Evolutionary conservation across 2,329 filamentous ascomycete species (phyloP), one percentile per base, ranked within the genome.

Genomic region (Pseudogymnoascus sp.): DNA sequence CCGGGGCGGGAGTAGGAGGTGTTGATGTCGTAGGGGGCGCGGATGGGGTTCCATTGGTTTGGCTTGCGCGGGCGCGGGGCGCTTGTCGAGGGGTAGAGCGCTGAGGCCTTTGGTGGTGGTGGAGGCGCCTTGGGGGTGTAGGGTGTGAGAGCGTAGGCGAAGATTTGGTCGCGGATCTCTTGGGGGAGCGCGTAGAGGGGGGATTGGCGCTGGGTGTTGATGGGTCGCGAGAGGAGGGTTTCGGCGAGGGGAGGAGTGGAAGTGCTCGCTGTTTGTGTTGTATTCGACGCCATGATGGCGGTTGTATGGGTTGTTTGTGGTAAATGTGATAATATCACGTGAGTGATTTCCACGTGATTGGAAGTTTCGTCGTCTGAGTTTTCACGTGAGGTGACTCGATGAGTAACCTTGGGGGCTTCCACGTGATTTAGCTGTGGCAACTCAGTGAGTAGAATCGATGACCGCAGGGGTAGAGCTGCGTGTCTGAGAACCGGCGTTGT

Each of bases 11-110:
- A 57, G 50, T 57, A 57, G 28, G 50, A 2, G 1, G 28, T 57
- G 50, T 57, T 57, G 50, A 35, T 18, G 12, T 32, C 28, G 50
- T 57, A 57, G n/a, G 50, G 50, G 0, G 50, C 32, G 50, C 50
- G 50, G 50, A 57, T 57, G 8, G 50, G 50, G 50, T 57, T 57
- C 50, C 50, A 57, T 57, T 25, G 50, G 28, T 57, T 57, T n/a
- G n/a, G 28, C 18, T 57, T 57, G 28, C 28, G 50, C 12, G 50
- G 50, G 28, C 32, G 28, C 28, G 50, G 50, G 5, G 39, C 11
- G 20, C 39, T 43, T 1, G 50, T 57, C 18, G 32, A 32, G 7
- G 50, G 50, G 28, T 35, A 57, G 28, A 57, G 32, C 12, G 50
- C 50, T 0, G 50, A 57, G 7, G 32, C 4, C 50, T 57, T 57